A percentile compares a stretch with the other conserved stretches of the same genome.
These are phyloP conservation scores for Lecanicillium sp. DNA, from an alignment of 2,329 filamentous ascomycete genomes.

Conservation along the genomic window DNA sequence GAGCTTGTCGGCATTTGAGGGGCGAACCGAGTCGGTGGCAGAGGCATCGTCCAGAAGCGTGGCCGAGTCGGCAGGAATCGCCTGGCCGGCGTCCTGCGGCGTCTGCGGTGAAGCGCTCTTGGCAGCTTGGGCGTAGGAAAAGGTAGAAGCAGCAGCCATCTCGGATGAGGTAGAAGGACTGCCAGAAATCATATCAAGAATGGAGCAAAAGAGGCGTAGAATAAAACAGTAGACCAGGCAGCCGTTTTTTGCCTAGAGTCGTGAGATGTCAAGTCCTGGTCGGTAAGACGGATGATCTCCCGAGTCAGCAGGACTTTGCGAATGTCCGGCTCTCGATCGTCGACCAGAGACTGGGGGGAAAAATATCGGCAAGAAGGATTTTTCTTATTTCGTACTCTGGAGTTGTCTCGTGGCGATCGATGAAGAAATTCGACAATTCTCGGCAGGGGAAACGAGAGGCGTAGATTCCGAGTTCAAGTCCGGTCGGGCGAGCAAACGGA, in stretches of 20 bases:
- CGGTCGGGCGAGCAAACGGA: slow-evolving; percentile 3
- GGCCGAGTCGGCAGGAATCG: slow-evolving; percentile 1
- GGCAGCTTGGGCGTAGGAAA: slow-evolving; percentile 94
- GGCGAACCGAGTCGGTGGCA: slow-evolving; percentile 15
- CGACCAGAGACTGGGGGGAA: slow-evolving; percentile 6
- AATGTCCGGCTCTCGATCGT: slow-evolving; percentile 10
- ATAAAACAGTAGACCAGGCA: no score
- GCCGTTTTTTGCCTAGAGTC: not conserved
- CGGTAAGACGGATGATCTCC: slow-evolving; percentile 7
- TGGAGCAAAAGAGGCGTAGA: slow-evolving; percentile 1
- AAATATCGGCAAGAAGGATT: not conserved
- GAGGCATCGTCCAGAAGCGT: slow-evolving; percentile 12
- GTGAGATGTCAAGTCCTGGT: no score
- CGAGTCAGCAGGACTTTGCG: slow-evolving; percentile 8
- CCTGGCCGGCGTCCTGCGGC: slow-evolving; percentile 13
- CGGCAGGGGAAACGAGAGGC: no score
- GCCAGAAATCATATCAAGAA: slow-evolving; percentile 20
- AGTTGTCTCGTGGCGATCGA: not conserved
- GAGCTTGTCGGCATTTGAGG: slow-evolving; percentile 21
- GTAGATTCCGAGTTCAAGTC: not conserved
- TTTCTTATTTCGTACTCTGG: not conserved
- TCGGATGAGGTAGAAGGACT: slow-evolving; percentile 20
- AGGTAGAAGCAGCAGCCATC: slow-evolving; percentile 53
- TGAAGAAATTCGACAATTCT: not conserved
- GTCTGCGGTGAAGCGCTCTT: slow-evolving; percentile 54